Base-by-base conservation (phyloP, 2,329 filamentous ascomycete genomes). In the Didymella lethalis region DNA sequence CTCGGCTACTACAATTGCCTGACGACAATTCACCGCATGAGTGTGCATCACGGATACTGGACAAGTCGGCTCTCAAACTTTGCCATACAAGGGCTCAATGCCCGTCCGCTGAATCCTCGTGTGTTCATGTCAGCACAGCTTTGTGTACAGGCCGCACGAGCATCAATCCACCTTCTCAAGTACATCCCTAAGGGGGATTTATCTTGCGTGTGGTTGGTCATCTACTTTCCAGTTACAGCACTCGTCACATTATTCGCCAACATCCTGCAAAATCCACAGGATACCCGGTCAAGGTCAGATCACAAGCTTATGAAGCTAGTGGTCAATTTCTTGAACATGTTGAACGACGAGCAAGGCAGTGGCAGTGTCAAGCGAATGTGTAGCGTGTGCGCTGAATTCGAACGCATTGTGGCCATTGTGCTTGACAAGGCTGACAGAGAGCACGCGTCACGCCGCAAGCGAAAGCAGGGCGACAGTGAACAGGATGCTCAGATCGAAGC, bases 21-120 rank as follows among this genome's bases (percentile, higher is more conserved):
- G 50, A 97, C 94, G 0, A 99, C 95, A 0, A 97, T 99, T 64
- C 95, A 99, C 76, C 91, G 95, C 50, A 99, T 98, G 95, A 96
- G 92, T 41, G 91, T 98, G 29, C 95, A 98, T 70, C 93, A 97
- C 74, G 95, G 95, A 14, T 97, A 97, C 79, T 99, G 95, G 95
- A 98, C 94, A 1, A 97, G 92, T 72, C 87, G 95, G 36, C 80
- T 99, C 40, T 96, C 93, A 36, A 94, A 98, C 71, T 98, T 93
- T 72, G 95, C 95, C 16, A 95, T 98, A 55, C 92, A 97, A 76
- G 95, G 95, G 0, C 82, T 97, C 41, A 98, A 98, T 75, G 90
- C 93, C 0, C 86, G 90, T 64, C 93, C 95, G 0, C 79, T 99
- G 53, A 99, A 98, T 73, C 95, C 95, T 0, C 85, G 95, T 66